Evolutionary conservation across 176 grass and related monocot genomes (phyloP).

Genomic region (Otatea glauca): DNA sequence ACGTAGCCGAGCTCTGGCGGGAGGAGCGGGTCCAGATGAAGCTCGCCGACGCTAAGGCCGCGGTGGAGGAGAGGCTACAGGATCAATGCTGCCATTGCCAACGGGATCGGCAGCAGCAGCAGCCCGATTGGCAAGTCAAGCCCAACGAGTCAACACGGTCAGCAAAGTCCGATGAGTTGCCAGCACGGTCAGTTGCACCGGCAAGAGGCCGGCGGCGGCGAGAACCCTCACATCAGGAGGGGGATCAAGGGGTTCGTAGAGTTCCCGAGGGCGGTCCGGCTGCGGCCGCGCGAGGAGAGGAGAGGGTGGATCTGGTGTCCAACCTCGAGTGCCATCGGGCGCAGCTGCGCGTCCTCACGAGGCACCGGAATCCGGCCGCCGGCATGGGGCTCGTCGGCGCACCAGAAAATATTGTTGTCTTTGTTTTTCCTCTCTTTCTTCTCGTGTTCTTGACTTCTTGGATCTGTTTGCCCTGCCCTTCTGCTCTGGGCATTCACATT

Average conservation of each 20-base stretch:
- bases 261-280: slow-evolving; percentile 62
- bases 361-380: slow-evolving; percentile 52
- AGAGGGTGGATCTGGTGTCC: slow-evolving; percentile 51
- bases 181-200: slow-evolving; percentile 16
- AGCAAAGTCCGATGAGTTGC: slow-evolving; percentile 24
- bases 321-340: slow-evolving; percentile 85
- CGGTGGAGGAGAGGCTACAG: slow-evolving; percentile 65
- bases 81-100: neutral
- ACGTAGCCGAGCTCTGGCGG: slow-evolving; percentile 78
- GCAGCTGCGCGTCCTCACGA: slow-evolving; percentile 72
- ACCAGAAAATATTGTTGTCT: slow-evolving; percentile 45
- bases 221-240: slow-evolving; percentile 87
- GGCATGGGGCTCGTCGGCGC: slow-evolving; percentile 48
- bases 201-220: slow-evolving; percentile 48
- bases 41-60: slow-evolving; percentile 67
- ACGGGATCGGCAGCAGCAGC: slow-evolving; percentile 7
- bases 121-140: slow-evolving; percentile 43
- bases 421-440: neutral
- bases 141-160: slow-evolving; percentile 34
- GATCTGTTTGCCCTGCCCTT: neutral
- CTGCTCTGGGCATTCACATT: slow-evolving; percentile 17
- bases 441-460: neutral
- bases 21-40: slow-evolving; percentile 88
- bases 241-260: slow-evolving; percentile 95
- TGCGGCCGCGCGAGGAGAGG: slow-evolving; percentile 57